These are phyloP conservation scores for Penicillium sp. DNA, from an alignment of 2,329 filamentous ascomycete species.

Conservation along the genomic window DNA sequence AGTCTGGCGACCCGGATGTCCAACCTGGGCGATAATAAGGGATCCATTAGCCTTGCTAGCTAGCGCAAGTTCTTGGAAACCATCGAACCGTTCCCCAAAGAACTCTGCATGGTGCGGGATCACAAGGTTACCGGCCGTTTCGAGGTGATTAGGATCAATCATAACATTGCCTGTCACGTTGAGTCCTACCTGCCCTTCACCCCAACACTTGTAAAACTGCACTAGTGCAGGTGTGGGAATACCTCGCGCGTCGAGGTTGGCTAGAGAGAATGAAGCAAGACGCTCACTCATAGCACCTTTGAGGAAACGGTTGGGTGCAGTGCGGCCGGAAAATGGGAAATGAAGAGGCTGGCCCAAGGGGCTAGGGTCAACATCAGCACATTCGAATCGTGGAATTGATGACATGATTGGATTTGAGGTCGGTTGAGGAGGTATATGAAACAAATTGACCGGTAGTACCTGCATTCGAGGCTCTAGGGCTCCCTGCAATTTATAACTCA, in stretches of 20 bases:
- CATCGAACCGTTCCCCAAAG: too few species aligned
- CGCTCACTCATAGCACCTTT: slow-evolving; percentile 70
- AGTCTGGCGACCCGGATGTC: slow-evolving; percentile 64
- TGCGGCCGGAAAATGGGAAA: slow-evolving; percentile 56
- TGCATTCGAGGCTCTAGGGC: too few species aligned
- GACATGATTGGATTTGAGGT: too few species aligned
- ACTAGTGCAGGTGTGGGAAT: slow-evolving; percentile 44
- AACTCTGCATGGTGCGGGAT: slow-evolving; percentile 54
- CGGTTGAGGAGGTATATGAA: too few species aligned
- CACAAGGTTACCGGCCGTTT: slow-evolving; percentile 60
- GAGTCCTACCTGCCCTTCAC: slow-evolving; percentile 58
- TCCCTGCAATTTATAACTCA: too few species aligned
- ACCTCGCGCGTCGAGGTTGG: slow-evolving; percentile 54
- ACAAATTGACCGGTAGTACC: too few species aligned
- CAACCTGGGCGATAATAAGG: slow-evolving; percentile 62
- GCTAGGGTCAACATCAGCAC: too few species aligned
- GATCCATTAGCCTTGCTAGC: slow-evolving; percentile 50
- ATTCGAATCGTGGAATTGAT: too few species aligned
- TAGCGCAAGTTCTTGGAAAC: too few species aligned
- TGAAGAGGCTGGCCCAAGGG: slow-evolving; percentile 51
- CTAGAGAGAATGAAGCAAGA: slow-evolving; percentile 61
- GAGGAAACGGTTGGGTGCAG: slow-evolving; percentile 65
- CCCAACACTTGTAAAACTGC: slow-evolving; percentile 60
- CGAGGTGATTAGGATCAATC: slow-evolving; percentile 62
- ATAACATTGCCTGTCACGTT: slow-evolving; percentile 67